phyloP scores from a whole-genome alignment of 1,284 basidiomycete species.

The Trametes hirsuta region DNA sequence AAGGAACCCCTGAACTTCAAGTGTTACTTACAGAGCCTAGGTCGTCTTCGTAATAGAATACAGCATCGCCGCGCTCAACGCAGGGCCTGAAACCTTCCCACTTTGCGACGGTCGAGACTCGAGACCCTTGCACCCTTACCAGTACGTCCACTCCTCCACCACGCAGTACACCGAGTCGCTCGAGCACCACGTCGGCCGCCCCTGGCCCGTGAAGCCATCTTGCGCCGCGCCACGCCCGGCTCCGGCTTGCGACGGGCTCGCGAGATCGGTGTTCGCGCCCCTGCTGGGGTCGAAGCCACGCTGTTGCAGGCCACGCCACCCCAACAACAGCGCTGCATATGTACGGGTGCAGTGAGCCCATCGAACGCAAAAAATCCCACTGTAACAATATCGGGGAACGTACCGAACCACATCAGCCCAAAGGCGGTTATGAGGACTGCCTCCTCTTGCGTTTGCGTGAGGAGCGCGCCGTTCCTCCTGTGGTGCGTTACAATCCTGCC shows the following conservation, averaged over 20 bases:
- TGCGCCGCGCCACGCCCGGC: slow-evolving; percentile 20
- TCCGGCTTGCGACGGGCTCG: slow-evolving; percentile 18
- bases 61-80: background rate
- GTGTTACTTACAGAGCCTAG: too few species aligned
- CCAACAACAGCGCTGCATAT: slow-evolving; percentile 37
- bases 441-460: slow-evolving; percentile 73
- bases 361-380: background rate
- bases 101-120: background rate
- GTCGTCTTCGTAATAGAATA: background rate
- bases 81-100: background rate
- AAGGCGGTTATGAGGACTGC: slow-evolving; percentile 68
- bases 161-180: slow-evolving; percentile 66
- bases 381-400: slow-evolving; percentile 19
- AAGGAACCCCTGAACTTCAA: too few species aligned
- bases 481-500: slow-evolving; percentile 67
- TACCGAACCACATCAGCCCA: slow-evolving; percentile 75
- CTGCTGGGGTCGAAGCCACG: slow-evolving; percentile 17
- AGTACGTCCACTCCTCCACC: slow-evolving; percentile 74
- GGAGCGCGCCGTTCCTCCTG: slow-evolving; percentile 52
- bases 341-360: background rate
- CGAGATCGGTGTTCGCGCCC: slow-evolving; percentile 16
- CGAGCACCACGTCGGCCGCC: slow-evolving; percentile 55
- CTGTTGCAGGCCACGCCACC: slow-evolving; percentile 33
- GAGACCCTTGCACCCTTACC: slow-evolving; percentile 34
- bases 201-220: slow-evolving; percentile 37